Conservation (phyloP, 768 basidiomycete species). For the Macrolepiota fuliginosa region DNA sequence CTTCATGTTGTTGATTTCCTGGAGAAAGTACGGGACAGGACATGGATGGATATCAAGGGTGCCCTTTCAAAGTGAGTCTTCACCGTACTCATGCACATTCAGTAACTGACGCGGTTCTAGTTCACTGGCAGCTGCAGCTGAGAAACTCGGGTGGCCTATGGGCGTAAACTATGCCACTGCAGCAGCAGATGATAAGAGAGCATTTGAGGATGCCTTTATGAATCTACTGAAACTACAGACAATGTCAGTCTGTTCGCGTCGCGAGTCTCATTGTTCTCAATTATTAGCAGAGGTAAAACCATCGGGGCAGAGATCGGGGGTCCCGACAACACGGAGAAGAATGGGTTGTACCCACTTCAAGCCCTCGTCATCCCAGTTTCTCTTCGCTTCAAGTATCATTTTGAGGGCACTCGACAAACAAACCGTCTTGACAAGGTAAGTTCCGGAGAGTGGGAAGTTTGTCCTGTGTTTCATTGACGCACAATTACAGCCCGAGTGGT, state of each 20-base stretch:
- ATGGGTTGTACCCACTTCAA: constrained; percentile 80
- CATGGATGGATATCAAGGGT: constrained; percentile 77
- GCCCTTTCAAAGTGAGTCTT: constrained; percentile 57
- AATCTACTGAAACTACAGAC: constrained; percentile 75
- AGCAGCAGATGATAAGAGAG: constrained; percentile 45
- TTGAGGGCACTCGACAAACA: constrained; percentile 82
- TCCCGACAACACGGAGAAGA: constrained; percentile 30
- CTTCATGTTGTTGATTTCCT: constrained; percentile 66
- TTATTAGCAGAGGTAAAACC: constrained; percentile 46
- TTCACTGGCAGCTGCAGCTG: constrained; percentile 58
- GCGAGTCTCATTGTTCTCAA: background rate
- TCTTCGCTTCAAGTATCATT: constrained; percentile 92
- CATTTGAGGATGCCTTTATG: constrained; percentile 77
- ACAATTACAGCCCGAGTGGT: constrained; percentile 88
- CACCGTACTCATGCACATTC: background rate
- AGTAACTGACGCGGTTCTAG: constrained; percentile 35
- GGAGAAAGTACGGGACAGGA: constrained; percentile 57
- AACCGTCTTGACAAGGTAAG: constrained; percentile 90
- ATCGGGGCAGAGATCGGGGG: constrained; percentile 25
- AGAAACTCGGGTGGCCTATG: constrained; percentile 84
- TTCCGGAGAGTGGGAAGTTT: background rate
- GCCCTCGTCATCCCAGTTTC: constrained; percentile 81
- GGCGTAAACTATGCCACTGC: constrained; percentile 61
- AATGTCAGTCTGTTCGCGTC: constrained; percentile 48
- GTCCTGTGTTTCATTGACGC: background rate